Conservation (phyloP, 2,329 filamentous ascomycete genomes). For the Diaporthe sp. region DNA sequence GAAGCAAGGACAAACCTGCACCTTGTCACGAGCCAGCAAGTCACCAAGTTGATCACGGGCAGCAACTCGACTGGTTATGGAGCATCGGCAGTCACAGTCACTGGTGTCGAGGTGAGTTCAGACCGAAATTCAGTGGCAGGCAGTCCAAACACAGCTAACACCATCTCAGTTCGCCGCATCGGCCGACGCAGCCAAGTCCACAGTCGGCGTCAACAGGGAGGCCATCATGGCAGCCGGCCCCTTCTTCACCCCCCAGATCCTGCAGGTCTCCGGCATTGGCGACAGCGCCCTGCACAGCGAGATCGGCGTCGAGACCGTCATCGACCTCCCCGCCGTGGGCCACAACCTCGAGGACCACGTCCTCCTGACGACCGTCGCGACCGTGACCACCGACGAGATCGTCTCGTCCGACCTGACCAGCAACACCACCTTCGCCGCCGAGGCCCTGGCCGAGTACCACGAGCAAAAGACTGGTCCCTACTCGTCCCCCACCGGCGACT, state of each 20-base stretch:
- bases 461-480: conserved; percentile 47
- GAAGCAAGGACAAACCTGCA: conserved; percentile 45
- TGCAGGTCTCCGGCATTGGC: conserved; percentile 59
- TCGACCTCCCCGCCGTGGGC: conserved; percentile 72
- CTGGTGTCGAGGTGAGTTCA: conserved; percentile 39
- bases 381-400: conserved; percentile 32
- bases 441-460: conserved; percentile 43
- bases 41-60: conserved; percentile 43
- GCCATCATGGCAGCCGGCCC: conserved; percentile 57
- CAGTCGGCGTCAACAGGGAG: conserved; percentile 48
- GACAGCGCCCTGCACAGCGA: conserved; percentile 48
- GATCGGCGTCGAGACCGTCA: conserved; percentile 63
- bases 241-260: conserved; percentile 57
- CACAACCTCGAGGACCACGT: conserved; percentile 56
- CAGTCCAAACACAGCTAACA: not conserved
- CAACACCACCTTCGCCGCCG: conserved; percentile 46
- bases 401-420: conserved; percentile 41
- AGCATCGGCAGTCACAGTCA: conserved; percentile 32
- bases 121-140: rapidly evolving
- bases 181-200: conserved; percentile 13
- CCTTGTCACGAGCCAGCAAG: conserved; percentile 45
- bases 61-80: conserved; percentile 22
- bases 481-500: conserved; percentile 47
- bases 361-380: conserved; percentile 28
- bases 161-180: conserved; percentile 22